These are phyloP conservation scores for Panicum hallii DNA, from an alignment of 202 grass and related monocot species.

Conservation along the genomic window DNA sequence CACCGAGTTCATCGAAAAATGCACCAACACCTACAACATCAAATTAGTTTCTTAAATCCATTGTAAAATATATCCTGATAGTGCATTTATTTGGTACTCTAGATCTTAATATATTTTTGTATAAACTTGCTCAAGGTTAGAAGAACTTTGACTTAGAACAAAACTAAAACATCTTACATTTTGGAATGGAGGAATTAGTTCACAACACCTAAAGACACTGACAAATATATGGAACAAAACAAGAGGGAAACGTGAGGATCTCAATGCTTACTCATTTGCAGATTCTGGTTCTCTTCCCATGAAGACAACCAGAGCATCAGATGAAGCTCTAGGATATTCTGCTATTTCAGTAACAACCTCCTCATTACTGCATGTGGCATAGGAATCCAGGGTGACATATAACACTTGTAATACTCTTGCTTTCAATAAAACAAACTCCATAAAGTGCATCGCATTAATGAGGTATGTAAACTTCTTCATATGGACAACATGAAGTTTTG, in stretches of 20 bases:
- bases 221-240: neutral
- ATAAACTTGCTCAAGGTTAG: no score
- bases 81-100: no score
- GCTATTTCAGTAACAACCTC: neutral
- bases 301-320: neutral
- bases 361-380: neutral
- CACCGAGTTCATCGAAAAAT: no score
- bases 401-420: neutral
- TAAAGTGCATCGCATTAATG: slow-evolving; percentile 23
- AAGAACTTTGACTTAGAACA: no score
- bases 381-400: neutral
- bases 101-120: no score
- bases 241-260: neutral
- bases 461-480: slow-evolving; percentile 18
- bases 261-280: slow-evolving; percentile 16
- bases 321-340: neutral
- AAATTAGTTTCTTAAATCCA: no score
- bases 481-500: neutral
- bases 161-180: no score
- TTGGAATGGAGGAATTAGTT: neutral
- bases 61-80: no score
- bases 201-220: neutral
- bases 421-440: slow-evolving; percentile 18
- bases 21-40: no score
- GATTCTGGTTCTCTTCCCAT: neutral